A percentile compares a stretch with the other conserved stretches of the same genome.
phyloP scores from a whole-genome alignment of 2,329 filamentous ascomycete genomes.

The Ophidiomyces ophidiicola region DNA sequence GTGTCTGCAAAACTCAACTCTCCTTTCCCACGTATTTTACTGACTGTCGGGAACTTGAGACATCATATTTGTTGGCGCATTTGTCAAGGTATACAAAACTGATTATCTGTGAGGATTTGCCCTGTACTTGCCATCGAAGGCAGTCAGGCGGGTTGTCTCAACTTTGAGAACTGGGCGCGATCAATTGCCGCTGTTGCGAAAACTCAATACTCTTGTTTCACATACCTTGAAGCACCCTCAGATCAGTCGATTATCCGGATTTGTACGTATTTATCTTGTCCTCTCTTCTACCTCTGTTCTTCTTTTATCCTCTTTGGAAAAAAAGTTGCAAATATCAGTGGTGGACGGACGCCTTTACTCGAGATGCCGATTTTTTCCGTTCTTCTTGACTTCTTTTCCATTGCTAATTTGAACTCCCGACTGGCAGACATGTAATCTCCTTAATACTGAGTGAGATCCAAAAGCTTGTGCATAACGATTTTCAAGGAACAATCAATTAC shows the following conservation, averaged over 20 bases:
- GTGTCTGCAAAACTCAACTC: constrained; percentile 3
- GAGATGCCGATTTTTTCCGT: constrained; percentile 1
- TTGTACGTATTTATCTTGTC: constrained; percentile 19
- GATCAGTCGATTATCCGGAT: constrained; percentile 14
- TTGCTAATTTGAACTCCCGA: constrained; percentile 30
- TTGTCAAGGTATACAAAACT: constrained; percentile 9
- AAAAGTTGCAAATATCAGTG: background rate
- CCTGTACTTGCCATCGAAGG: constrained; percentile 21
- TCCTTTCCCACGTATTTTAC: constrained; percentile 1
- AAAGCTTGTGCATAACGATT: constrained; percentile 31
- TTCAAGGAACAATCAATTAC: constrained; percentile 25
- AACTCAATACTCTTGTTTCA: constrained; percentile 8
- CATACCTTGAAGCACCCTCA: constrained; percentile 9
- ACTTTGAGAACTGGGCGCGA: constrained; percentile 12
- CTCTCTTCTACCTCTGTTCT: constrained; percentile 11
- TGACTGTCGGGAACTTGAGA: constrained; percentile 5
- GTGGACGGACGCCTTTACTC: background rate
- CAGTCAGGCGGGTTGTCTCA: constrained; percentile 17
- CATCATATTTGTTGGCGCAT: constrained; percentile 12
- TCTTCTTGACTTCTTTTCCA: constrained; percentile 2
- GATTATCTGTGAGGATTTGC: constrained; percentile 11
- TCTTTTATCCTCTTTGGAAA: background rate
- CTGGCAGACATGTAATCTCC: constrained; percentile 35
- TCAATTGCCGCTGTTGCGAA: constrained; percentile 13
- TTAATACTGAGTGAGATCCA: constrained; percentile 23